Percentiles rank a stretch among this genome's conserved stretches.
These are phyloP conservation scores for Verticillium zaregamsianum DNA, from an alignment of 2,329 filamentous ascomycete genomes.

Conservation along the genomic window DNA sequence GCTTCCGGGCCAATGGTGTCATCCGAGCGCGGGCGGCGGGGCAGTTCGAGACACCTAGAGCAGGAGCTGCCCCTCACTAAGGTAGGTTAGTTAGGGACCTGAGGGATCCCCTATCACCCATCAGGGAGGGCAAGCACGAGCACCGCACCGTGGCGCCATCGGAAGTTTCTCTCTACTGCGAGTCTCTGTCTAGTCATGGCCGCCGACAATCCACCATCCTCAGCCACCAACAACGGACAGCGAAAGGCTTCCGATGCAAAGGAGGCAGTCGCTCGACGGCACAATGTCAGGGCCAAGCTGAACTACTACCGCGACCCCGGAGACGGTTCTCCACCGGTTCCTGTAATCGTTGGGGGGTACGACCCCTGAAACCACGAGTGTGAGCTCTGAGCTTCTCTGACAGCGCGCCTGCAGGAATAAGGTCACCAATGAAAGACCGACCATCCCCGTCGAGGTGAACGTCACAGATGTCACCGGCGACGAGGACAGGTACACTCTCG, in stretches of 20 bases:
- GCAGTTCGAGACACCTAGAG: not conserved
- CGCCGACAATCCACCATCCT: not conserved
- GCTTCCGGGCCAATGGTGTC: not conserved
- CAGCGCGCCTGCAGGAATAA: constrained; percentile 26
- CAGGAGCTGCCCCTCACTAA: not conserved
- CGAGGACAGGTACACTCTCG: constrained; percentile 59
- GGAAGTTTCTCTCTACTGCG: not conserved
- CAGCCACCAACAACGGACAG: not conserved
- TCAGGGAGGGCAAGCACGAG: not conserved
- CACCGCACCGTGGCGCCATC: not conserved
- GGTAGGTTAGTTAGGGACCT: too few relatives aligned
- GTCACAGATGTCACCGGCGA: constrained; percentile 56
- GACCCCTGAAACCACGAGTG: not conserved
- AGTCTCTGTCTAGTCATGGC: not conserved
- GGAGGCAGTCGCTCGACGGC: not conserved
- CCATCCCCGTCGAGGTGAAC: constrained; percentile 51
- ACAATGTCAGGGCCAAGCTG: constrained; percentile 10
- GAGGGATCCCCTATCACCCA: not conserved
- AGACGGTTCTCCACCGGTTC: constrained; percentile 13
- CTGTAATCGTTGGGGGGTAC: constrained; percentile 14
- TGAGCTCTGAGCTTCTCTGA: not conserved
- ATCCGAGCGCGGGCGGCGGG: not conserved
- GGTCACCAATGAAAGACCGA: constrained; percentile 65
- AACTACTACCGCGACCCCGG: constrained; percentile 16
- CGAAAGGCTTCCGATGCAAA: too few relatives aligned